These are phyloP conservation scores for Bothriochloa decipiens DNA, from an alignment of 176 grass and related monocot genomes.

Conservation along the genomic window DNA sequence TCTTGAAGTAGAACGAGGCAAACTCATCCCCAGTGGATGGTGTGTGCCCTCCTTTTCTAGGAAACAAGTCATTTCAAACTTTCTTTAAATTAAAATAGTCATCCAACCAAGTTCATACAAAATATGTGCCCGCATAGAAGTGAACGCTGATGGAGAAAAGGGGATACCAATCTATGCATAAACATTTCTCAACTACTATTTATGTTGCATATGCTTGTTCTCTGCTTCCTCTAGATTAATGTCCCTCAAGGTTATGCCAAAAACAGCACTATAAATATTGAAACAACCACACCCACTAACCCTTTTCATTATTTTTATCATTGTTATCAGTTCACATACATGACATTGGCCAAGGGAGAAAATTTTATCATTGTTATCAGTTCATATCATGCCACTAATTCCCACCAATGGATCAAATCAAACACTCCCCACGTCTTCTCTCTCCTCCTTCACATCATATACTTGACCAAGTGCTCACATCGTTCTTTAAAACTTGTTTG, in stretches of 20 bases:
- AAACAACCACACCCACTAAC: background rate
- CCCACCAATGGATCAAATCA: too few relatives aligned
- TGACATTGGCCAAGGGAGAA: too few relatives aligned
- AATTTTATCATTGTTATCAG: background rate
- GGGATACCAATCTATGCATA: background rate
- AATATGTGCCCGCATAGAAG: background rate
- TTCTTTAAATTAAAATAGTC: background rate
- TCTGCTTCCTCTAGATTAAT: background rate
- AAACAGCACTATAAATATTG: background rate
- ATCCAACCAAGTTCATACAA: background rate
- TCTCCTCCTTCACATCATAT: too few relatives aligned
- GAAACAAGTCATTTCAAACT: background rate
- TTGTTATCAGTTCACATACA: background rate
- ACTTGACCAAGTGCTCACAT: too few relatives aligned
- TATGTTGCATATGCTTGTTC: background rate
- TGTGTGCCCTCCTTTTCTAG: background rate
- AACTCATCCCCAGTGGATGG: background rate
- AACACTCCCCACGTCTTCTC: too few relatives aligned
- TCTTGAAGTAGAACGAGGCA: too few relatives aligned
- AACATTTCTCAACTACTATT: constrained; percentile 24
- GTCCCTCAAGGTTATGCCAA: background rate
- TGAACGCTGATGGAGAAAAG: background rate
- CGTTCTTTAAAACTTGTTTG: too few relatives aligned
- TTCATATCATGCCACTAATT: background rate
- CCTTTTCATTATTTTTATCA: background rate